Evolutionary conservation across 148 eudicot species (phyloP).

Genomic region (Linanthus parryae): DNA sequence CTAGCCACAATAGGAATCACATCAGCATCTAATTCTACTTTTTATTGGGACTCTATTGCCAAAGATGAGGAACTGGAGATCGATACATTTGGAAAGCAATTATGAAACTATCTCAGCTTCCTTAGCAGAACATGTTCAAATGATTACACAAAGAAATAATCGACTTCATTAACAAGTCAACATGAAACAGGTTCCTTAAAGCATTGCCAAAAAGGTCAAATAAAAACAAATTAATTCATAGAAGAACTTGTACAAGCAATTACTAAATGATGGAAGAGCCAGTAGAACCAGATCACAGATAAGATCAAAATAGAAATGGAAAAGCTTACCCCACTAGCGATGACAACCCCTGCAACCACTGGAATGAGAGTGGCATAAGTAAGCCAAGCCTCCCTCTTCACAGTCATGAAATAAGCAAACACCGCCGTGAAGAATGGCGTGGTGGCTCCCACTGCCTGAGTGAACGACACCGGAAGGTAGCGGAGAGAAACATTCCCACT

Average conservation of each 20-base stretch:
- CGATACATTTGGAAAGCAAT: too few relatives aligned
- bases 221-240: background rate
- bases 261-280: background rate
- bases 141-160: background rate
- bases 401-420: constrained; percentile 62
- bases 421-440: constrained; percentile 85
- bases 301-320: background rate
- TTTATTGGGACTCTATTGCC: too few relatives aligned
- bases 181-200: too few relatives aligned
- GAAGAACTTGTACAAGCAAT: background rate
- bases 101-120: too few relatives aligned
- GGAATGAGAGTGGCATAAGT: constrained; percentile 47
- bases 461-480: constrained; percentile 74
- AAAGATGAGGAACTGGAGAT: too few relatives aligned
- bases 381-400: constrained; percentile 67
- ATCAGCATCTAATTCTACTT: too few relatives aligned
- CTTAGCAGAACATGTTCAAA: background rate
- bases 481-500: constrained; percentile 67
- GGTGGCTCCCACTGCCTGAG: constrained; percentile 79
- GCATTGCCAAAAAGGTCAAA: background rate
- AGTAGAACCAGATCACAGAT: background rate
- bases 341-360: background rate
- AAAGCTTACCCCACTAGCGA: constrained; percentile 1
- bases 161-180: too few relatives aligned
- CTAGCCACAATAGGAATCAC: too few relatives aligned